A percentile compares a stretch with the other conserved stretches of the same genome.
Conservation (phyloP, 2,329 filamentous ascomycete genomes). For the Talaromyces sp. region DNA sequence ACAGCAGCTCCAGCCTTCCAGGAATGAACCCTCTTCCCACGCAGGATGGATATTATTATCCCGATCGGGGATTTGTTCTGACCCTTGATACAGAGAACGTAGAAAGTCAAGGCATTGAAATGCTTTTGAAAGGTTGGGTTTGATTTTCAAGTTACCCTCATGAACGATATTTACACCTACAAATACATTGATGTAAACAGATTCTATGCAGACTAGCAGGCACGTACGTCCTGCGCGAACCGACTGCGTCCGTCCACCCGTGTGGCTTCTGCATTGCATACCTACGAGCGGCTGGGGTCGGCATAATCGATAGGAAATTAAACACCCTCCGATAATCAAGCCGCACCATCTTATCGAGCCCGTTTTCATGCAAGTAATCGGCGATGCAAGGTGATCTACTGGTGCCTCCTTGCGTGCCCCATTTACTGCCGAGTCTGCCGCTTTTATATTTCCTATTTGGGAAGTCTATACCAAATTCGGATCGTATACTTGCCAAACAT, state of each 20-base stretch:
- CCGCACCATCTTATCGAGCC: not conserved
- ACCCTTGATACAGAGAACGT: not conserved
- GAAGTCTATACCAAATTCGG: not conserved
- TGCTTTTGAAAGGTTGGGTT: not conserved
- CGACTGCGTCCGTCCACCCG: not conserved
- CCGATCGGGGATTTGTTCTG: not conserved
- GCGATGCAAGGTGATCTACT: not conserved
- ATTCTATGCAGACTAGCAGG: not conserved
- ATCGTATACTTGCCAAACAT: not conserved
- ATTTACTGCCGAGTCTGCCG: not conserved
- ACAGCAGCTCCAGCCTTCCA: not conserved
- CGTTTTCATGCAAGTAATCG: not conserved
- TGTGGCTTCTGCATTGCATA: not conserved
- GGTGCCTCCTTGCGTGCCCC: not conserved
- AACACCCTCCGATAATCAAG: not conserved
- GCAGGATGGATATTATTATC: not conserved
- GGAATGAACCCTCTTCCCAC: not conserved
- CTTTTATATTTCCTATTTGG: not conserved
- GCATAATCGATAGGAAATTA: conserved; percentile 2
- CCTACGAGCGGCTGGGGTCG: not conserved
- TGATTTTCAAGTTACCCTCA: not conserved
- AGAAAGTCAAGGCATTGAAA: not conserved
- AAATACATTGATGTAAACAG: not conserved
- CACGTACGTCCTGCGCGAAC: not conserved
- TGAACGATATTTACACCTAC: no score